Evolutionary conservation across 2,329 filamentous ascomycete species (phyloP).

Genomic region (Colletotrichum tropicicola): DNA sequence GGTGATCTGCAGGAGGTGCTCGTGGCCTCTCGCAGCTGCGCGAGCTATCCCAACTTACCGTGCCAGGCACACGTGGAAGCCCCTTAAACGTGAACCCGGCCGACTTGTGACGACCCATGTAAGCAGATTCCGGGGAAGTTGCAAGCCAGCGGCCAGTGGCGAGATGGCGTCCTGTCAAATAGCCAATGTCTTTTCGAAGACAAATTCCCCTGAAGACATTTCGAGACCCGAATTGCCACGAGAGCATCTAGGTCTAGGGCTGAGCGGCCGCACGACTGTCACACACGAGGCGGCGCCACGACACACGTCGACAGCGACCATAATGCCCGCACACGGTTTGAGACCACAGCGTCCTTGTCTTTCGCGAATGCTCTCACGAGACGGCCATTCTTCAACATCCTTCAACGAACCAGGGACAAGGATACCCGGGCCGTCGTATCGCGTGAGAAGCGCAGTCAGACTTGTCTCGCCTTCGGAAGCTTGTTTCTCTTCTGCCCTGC

Average conservation of each 20-base stretch:
- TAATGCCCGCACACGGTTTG: not conserved
- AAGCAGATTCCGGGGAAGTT: not conserved
- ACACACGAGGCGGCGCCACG: constrained; percentile 4
- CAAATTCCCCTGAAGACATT: not conserved
- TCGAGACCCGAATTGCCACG: not conserved
- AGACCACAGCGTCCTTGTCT: not conserved
- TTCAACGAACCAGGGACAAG: not conserved
- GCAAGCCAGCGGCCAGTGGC: not conserved
- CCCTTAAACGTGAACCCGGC: not conserved
- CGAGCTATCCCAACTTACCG: not conserved
- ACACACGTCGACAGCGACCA: not conserved
- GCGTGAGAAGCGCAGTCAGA: not conserved
- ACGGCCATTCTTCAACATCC: not conserved
- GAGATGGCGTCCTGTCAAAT: not conserved
- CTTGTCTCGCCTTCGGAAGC: not conserved
- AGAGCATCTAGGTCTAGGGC: not conserved
- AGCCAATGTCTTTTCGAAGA: not conserved
- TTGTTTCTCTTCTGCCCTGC: not conserved
- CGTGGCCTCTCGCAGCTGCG: not conserved
- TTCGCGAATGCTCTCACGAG: not conserved
- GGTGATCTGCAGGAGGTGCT: not conserved
- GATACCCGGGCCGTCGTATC: not conserved
- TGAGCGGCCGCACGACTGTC: not conserved
- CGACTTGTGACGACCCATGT: not conserved
- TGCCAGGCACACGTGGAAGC: not conserved